A percentile compares a stretch with the other conserved stretches of the same genome.
These are phyloP conservation scores for Neurospora sp. DNA, from an alignment of 495 filamentous ascomycete genomes.

Conservation along the genomic window DNA sequence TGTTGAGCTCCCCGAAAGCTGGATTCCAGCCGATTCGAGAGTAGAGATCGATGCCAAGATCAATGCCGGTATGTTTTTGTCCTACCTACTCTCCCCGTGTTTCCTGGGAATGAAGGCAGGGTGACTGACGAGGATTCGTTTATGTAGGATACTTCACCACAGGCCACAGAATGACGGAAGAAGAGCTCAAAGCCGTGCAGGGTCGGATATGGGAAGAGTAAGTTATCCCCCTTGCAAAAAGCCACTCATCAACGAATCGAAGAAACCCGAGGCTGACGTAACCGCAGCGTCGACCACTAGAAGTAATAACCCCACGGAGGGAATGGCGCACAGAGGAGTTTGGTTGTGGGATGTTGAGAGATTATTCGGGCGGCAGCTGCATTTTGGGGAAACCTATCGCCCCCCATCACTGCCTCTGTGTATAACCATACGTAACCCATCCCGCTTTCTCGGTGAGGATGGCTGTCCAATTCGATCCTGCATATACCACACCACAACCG, in stretches of 20 bases:
- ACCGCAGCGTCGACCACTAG: slow-evolving; percentile 19
- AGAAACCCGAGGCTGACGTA: slow-evolving; percentile 11
- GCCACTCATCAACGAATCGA: slow-evolving; percentile 7
- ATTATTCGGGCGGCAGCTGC: background rate
- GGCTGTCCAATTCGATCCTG: background rate
- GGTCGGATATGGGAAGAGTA: slow-evolving; percentile 90
- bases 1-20: slow-evolving; percentile 84
- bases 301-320: background rate
- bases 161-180: slow-evolving; percentile 77
- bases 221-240: slow-evolving; percentile 13
- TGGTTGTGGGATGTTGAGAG: background rate
- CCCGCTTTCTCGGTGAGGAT: background rate
- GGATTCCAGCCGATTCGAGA: slow-evolving; percentile 89
- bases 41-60: slow-evolving; percentile 99
- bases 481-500: background rate
- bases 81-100: background rate
- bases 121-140: slow-evolving; percentile 8
- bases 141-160: slow-evolving; percentile 65
- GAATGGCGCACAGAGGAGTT: background rate
- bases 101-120: background rate
- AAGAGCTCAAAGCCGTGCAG: slow-evolving; percentile 74
- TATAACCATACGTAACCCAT: background rate
- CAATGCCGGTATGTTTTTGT: slow-evolving; percentile 68
- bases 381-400: background rate
- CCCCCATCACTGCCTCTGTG: background rate